Evolutionary conservation across 345 rosid species (phyloP).

Genomic region (Iberis pinnata): DNA sequence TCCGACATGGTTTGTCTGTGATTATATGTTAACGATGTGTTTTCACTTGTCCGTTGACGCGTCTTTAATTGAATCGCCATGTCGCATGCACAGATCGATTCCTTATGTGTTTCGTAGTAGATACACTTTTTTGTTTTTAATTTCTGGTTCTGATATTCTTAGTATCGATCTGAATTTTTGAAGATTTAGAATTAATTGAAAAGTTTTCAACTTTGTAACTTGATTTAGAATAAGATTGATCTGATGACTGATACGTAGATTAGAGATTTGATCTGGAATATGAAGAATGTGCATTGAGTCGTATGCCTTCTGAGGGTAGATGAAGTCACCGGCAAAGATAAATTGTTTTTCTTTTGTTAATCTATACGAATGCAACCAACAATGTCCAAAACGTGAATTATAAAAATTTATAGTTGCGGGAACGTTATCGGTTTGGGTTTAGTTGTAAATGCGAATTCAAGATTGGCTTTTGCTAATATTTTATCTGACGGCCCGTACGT

Average conservation of each 20-base stretch:
- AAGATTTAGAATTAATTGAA: conserved; percentile 6
- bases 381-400: no score
- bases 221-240: background rate
- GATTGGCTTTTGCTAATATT: background rate
- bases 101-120: background rate
- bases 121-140: background rate
- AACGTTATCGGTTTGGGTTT: no score
- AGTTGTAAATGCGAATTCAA: background rate
- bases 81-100: conserved; percentile 22
- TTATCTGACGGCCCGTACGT: background rate
- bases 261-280: conserved; percentile 2
- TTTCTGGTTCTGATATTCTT: background rate
- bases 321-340: background rate
- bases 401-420: no score
- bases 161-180: conserved; percentile 18
- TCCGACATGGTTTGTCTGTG: background rate
- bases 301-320: background rate
- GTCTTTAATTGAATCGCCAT: conserved; percentile 2
- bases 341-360: no score
- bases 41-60: conserved; percentile 17
- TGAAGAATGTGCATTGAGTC: conserved; percentile 4
- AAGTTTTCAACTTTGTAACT: background rate
- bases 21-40: background rate
- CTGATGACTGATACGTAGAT: background rate
- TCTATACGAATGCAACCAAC: no score